These are phyloP conservation scores for Plantago ovata DNA, from an alignment of 257 asterid species.

Conservation along the genomic window DNA sequence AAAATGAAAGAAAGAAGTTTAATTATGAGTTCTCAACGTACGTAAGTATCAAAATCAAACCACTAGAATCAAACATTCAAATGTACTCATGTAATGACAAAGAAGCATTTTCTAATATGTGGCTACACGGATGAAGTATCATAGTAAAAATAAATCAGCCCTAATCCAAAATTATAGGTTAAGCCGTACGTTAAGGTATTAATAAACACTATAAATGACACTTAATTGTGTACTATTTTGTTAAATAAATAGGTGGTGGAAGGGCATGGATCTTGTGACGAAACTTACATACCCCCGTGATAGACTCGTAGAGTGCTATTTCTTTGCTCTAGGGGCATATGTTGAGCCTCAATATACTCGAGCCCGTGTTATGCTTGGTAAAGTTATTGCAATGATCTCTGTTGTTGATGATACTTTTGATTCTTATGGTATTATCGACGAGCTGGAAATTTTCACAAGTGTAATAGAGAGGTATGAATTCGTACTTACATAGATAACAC, in stretches of 20 bases:
- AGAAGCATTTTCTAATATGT: too few relatives aligned
- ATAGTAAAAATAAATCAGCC: too few relatives aligned
- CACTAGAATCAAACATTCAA: too few relatives aligned
- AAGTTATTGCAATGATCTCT: conserved; percentile 32
- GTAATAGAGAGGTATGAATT: conserved; percentile 25
- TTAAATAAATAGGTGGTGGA: conserved; percentile 23
- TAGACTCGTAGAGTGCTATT: conserved; percentile 37
- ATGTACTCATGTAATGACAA: too few relatives aligned
- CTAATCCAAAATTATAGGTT: too few relatives aligned
- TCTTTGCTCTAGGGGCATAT: conserved; percentile 37
- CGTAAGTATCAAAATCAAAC: too few relatives aligned
- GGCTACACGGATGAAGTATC: too few relatives aligned
- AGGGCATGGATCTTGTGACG: conserved; percentile 14
- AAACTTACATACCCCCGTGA: conserved; percentile 18
- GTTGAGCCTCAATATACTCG: conserved; percentile 33
- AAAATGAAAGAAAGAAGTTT: too few relatives aligned
- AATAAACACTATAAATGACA: too few relatives aligned
- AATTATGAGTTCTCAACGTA: too few relatives aligned
- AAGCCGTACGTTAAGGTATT: too few relatives aligned
- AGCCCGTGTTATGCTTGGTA: conserved; percentile 30
- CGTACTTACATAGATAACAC: neutral
- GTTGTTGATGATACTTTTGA: conserved; percentile 36
- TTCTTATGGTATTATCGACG: conserved; percentile 31
- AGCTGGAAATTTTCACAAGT: conserved; percentile 30
- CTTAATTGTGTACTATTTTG: too few relatives aligned